Base-by-base conservation (phyloP, 2,329 filamentous ascomycete species). In the Mycogone perniciosa region DNA sequence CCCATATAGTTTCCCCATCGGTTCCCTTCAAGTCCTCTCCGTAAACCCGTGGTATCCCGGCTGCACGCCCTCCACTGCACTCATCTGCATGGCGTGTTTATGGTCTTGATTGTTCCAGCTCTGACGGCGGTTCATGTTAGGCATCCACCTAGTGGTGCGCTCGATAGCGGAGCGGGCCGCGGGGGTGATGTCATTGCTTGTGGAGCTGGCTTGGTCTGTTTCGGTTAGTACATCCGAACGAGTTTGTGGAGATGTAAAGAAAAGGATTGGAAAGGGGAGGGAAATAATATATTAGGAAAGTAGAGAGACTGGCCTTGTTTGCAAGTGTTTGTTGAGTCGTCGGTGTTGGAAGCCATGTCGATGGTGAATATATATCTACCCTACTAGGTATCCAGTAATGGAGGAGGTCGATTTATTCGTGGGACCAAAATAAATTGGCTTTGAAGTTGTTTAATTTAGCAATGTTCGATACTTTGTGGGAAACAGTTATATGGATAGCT, bases 81-180 rank as follows among this genome's bases (percentile, higher is more conserved):
- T 65, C 74, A 78, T 75, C 58, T 79, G 76, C 64, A 76, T 59
- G 48, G 66, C 66, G 55, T 72, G 77, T 63, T 79, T 79, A 62
- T 71, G 71, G 60, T 80, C 78, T 64, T 82, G 74, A 34, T 69
- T 67, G 59, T 68, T 73, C 69, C 74, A 82, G 65, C 76, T 79
- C 61, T 75, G 74, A 43, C 76, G 72, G 7, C 73, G 69, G 56
- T 71, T 64, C 48, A 71, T 44, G 13, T 60, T 57, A 6, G 78
- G 78, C 57, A 70, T 71, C 78, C 78, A 81, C 54, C 56, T 60
- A 50, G 60, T 61, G 2, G 67, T 64, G 57, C 63, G 62, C 34
- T 61, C 57, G 57, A 67, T 65, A 30, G 51, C 51, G 43, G 43
- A 29, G 11, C 29, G 46, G 48, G 59, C 60, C 44, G 50, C 7